These are phyloP conservation scores for Herpetomonas tarakana DNA, from an alignment of 208 protist species.

Conservation along the genomic window DNA sequence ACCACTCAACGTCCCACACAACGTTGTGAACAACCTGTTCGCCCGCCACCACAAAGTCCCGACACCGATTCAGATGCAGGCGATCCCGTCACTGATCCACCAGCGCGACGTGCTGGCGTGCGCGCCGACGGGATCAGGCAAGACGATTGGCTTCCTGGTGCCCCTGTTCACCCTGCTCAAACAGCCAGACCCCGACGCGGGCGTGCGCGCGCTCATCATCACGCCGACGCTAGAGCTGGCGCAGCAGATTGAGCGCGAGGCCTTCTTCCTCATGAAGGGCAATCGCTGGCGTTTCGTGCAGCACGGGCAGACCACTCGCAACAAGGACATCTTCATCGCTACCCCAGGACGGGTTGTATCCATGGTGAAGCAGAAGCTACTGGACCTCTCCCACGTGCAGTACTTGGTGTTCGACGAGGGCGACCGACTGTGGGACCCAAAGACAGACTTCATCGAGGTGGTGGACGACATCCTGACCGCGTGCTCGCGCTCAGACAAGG, in stretches of 20 bases:
- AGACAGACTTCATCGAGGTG: conserved; percentile 68
- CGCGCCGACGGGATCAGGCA: conserved; percentile 93
- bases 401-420: conserved; percentile 98
- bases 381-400: conserved; percentile 72
- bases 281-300: conserved; percentile 87
- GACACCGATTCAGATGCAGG: conserved; percentile 97
- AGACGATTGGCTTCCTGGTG: conserved; percentile 94
- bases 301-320: conserved; percentile 84
- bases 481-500: conserved; percentile 72
- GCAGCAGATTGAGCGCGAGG: conserved; percentile 94
- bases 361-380: conserved; percentile 73
- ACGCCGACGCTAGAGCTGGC: conserved; percentile 96
- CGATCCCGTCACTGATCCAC: conserved; percentile 92
- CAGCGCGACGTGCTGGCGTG: conserved; percentile 87
- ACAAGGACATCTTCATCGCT: conserved; percentile 92
- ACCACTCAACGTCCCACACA: conserved; percentile 65
- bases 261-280: conserved; percentile 85
- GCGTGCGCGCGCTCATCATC: conserved; percentile 93
- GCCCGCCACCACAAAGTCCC: conserved; percentile 83
- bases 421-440: conserved; percentile 95
- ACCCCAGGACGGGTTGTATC: conserved; percentile 85
- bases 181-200: conserved; percentile 55
- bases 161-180: conserved; percentile 92
- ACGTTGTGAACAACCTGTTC: conserved; percentile 84
- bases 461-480: conserved; percentile 89